Conservation (phyloP, 1,139 yeast species). For the Pneumocystis canis region DNA sequence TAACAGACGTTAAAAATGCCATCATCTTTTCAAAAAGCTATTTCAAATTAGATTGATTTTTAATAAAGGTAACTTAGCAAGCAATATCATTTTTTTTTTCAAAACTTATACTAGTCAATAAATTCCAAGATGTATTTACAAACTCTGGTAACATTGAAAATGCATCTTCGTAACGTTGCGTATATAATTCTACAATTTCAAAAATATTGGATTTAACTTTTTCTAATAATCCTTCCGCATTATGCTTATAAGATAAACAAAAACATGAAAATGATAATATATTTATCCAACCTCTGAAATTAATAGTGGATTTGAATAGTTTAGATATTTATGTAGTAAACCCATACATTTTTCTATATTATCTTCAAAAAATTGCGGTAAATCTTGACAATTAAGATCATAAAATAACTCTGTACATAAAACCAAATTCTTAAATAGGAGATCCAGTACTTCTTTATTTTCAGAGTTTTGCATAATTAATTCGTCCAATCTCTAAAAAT, state of each 20-base stretch:
- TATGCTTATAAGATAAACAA: conserved; percentile 32
- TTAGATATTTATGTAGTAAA: conserved; percentile 64
- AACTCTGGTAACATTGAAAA: conserved; percentile 64
- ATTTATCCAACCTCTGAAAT: conserved; percentile 25
- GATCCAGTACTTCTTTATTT: conserved; percentile 34
- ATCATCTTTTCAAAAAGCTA: conserved; percentile 60
- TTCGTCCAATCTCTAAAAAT: conserved; percentile 29
- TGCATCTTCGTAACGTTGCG: conserved; percentile 83
- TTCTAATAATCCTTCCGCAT: conserved; percentile 56
- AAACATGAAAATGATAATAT: neutral
- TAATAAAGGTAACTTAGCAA: neutral
- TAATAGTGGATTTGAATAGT: conserved; percentile 41
- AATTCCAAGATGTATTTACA: conserved; percentile 68
- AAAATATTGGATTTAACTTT: conserved; percentile 70
- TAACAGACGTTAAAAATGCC: conserved; percentile 68
- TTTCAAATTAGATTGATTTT: neutral
- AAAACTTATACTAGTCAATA: conserved; percentile 50
- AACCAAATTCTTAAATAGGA: conserved; percentile 57
- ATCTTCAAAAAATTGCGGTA: conserved; percentile 96
- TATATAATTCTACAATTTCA: conserved; percentile 71
- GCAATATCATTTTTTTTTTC: conserved; percentile 65
- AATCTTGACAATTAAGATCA: conserved; percentile 92
- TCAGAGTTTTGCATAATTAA: conserved; percentile 38
- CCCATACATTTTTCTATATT: conserved; percentile 64
- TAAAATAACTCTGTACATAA: conserved; percentile 67